These are phyloP conservation scores for Chaetomium sp. DNA, from an alignment of 2,329 filamentous ascomycete genomes.

Conservation along the genomic window DNA sequence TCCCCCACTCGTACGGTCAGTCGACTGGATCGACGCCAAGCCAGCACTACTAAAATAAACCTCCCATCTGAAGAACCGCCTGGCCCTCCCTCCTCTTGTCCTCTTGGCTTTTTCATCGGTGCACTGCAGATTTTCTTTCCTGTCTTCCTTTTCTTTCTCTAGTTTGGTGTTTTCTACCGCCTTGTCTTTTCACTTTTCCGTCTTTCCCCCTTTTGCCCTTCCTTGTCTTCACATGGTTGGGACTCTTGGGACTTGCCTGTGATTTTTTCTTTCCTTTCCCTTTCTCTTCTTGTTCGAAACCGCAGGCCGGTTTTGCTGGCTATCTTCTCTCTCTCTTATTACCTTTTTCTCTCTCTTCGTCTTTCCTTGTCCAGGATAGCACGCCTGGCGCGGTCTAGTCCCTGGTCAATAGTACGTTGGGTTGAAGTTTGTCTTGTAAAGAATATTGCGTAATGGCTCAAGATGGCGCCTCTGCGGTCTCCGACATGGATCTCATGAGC, in stretches of 20 bases:
- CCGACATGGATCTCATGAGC: slow-evolving; percentile 20
- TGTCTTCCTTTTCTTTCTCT: slow-evolving; percentile 20
- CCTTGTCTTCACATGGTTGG: slow-evolving; percentile 10
- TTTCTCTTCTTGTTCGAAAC: slow-evolving; percentile 23
- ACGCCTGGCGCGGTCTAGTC: slow-evolving; percentile 14
- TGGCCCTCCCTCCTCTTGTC: neutral
- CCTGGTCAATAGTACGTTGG: neutral
- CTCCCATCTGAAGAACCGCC: slow-evolving; percentile 1
- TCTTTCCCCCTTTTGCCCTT: neutral
- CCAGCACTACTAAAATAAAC: slow-evolving; percentile 29
- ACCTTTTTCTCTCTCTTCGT: slow-evolving; percentile 19
- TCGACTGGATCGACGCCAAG: slow-evolving; percentile 11
- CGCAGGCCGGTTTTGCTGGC: slow-evolving; percentile 34
- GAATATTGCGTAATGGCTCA: slow-evolving; percentile 3
- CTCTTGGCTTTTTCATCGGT: slow-evolving; percentile 22
- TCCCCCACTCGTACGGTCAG: too few species aligned
- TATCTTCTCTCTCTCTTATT: neutral
- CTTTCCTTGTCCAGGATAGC: slow-evolving; percentile 10
- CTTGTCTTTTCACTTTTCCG: slow-evolving; percentile 6
- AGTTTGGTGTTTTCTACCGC: slow-evolving; percentile 19
- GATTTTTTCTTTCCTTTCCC: slow-evolving; percentile 22
- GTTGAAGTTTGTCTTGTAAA: neutral
- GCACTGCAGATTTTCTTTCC: slow-evolving; percentile 21
- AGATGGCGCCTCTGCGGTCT: neutral
- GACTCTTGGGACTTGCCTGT: slow-evolving; percentile 12